Evolutionary conservation across 2,329 filamentous ascomycete species (phyloP).

Genomic region (Trichothecium roseum): DNA sequence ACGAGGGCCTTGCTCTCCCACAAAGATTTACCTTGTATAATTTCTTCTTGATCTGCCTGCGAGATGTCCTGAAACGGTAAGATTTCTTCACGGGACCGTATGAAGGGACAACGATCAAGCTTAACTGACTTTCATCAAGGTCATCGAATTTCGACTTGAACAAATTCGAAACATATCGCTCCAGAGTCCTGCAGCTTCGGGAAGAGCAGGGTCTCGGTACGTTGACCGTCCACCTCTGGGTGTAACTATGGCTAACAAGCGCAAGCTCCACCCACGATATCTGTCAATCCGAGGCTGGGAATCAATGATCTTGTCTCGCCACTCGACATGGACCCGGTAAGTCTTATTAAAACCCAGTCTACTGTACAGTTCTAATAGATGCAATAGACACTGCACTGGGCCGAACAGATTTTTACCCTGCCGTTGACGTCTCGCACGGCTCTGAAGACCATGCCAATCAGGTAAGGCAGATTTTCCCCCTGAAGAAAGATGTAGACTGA

Average conservation of each 20-base stretch:
- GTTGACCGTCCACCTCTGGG: conserved; percentile 11
- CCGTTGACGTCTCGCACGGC: conserved; percentile 40
- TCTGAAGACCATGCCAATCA: conserved; percentile 24
- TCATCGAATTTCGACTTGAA: conserved; percentile 45
- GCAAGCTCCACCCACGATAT: conserved; percentile 23
- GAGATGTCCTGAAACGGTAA: conserved; percentile 41
- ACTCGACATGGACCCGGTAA: conserved; percentile 11
- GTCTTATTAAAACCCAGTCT: conserved; percentile 7
- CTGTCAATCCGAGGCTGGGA: conserved; percentile 21
- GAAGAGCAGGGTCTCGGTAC: conserved; percentile 42
- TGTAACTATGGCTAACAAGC: conserved; percentile 5
- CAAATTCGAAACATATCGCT: conserved; percentile 36
- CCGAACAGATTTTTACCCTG: conserved; percentile 47
- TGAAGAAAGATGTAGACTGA: not conserved
- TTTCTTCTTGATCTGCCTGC: conserved; percentile 37
- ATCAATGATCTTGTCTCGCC: conserved; percentile 16
- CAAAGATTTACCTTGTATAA: conserved; percentile 47
- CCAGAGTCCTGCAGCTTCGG: conserved; percentile 40
- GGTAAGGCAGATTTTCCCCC: not conserved
- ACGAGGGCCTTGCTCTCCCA: conserved; percentile 40
- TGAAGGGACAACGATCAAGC: too few relatives aligned
- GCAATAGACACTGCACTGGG: conserved; percentile 44
- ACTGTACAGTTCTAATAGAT: not conserved
- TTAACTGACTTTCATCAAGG: conserved; percentile 8
- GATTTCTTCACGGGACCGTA: too few relatives aligned